Evolutionary conservation across 495 filamentous ascomycete species (phyloP).

Genomic region (Aspergillus panamensis): DNA sequence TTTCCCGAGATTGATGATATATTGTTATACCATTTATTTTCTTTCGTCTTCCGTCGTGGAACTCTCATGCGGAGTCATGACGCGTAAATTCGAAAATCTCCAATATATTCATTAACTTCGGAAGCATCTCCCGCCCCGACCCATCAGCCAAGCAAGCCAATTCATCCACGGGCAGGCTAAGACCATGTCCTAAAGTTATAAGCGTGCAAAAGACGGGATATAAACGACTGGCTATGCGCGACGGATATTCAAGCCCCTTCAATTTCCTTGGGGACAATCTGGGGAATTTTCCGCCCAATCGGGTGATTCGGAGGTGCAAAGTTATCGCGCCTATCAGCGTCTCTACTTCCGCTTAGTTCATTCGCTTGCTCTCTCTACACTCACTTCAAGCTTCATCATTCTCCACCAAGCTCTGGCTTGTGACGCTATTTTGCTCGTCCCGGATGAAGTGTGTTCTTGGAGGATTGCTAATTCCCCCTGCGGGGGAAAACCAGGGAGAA

Average conservation of each 20-base stretch:
- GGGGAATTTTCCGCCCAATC: slow-evolving; percentile 38
- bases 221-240: slow-evolving; percentile 6
- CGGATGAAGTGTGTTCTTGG: not conserved
- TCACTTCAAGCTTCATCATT: not conserved
- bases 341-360: not conserved
- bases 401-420: not conserved
- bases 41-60: not conserved
- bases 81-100: not conserved
- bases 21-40: not conserved
- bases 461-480: not conserved
- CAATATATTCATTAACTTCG: not conserved
- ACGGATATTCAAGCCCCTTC: slow-evolving; percentile 7
- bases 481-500: not conserved
- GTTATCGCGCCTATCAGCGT: slow-evolving; percentile 38
- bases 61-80: too few species aligned
- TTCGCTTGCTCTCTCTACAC: not conserved
- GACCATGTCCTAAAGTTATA: not conserved
- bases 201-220: not conserved
- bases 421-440: not conserved
- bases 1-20: too few species aligned
- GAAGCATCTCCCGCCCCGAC: not conserved
- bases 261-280: slow-evolving; percentile 4
- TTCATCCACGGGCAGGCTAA: not conserved
- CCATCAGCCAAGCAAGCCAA: not conserved
- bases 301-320: slow-evolving; percentile 19